phyloP scores from a whole-genome alignment of 768 basidiomycete species.

The Hydnum rufescens region DNA sequence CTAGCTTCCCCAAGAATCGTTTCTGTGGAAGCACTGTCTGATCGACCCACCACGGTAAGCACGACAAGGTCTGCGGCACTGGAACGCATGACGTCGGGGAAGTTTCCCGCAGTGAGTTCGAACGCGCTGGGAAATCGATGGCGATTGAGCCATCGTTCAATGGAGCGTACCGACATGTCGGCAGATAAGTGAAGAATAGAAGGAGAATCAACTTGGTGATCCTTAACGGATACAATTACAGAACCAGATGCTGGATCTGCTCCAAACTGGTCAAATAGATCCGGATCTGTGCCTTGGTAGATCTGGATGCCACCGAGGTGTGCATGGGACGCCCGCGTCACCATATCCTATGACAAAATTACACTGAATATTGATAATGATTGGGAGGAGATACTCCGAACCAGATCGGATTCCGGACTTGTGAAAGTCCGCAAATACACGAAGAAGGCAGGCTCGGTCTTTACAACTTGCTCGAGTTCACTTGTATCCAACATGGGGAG shows the following conservation, averaged over 20 bases:
- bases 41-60: slow-evolving; percentile 27
- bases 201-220: slow-evolving; percentile 1
- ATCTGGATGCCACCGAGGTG: slow-evolving; percentile 23
- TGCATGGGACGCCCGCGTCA: slow-evolving; percentile 28
- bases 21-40: slow-evolving; percentile 15
- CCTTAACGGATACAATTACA: slow-evolving; percentile 7
- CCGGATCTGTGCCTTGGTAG: slow-evolving; percentile 23
- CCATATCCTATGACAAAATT: slow-evolving; percentile 16
- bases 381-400: slow-evolving; percentile 9
- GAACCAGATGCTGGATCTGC: slow-evolving; percentile 16
- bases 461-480: slow-evolving; percentile 23
- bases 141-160: slow-evolving; percentile 34
- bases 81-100: slow-evolving; percentile 73
- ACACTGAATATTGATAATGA: background rate
- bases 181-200: slow-evolving; percentile 7
- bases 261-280: slow-evolving; percentile 17
- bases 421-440: slow-evolving; percentile 30
- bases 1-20: slow-evolving; percentile 26
- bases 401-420: slow-evolving; percentile 17
- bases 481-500: slow-evolving; percentile 22
- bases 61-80: slow-evolving; percentile 52
- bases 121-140: slow-evolving; percentile 55
- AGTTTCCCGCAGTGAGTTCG: slow-evolving; percentile 61
- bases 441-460: slow-evolving; percentile 35
- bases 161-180: background rate